Evolutionary conservation across 106 monocot genomes (phyloP), one percentile per base, ranked within the genome.

Genomic region (Alisma plantagoaquatica): DNA sequence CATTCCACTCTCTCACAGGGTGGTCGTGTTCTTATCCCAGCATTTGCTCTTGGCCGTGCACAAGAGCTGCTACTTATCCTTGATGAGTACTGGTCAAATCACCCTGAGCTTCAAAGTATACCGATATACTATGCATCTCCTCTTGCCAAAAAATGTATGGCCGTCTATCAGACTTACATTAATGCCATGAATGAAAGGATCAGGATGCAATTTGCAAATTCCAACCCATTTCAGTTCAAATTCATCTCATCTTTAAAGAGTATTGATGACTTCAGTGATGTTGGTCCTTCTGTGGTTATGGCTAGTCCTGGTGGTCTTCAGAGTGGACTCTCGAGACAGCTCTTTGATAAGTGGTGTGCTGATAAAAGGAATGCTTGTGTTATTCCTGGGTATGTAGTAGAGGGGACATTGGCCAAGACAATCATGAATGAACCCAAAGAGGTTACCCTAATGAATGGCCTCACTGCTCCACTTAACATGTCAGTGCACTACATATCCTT

Each of bases 101-200:
- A 98, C 38, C 84, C 89, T 1, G 96, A 85, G 65, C 81, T 90
- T 57, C 85, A 85, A 50, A 90, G 90, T 53, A 74, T 90, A 21
- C 98, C 98, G 11, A 98, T 98, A 22, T 98, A 79, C 38, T 98
- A 98, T 64, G 98, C 98, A 27, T 85, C 89, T 6, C 98, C 90
- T 23, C 79, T 98, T 3, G 98, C 98, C 19, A 98, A 90, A 69
- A 70, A 78, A 35, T 98, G 98, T 79, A 86, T 98, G 98, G 82
- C 89, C 46, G 98, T 98, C n/a, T 98, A 98, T 29, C 98, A 98
- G 66, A 98, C 98, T 2, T 98, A 98, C 61, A 98, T 90, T 22
- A 98, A 98, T 59, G 51, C 98, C 18, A 98, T 98, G 98, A 98
- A 85, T 33, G 98, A 98, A 55, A 70, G 98, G 66, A 98, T 98